Base-by-base conservation (phyloP, 2,329 filamentous ascomycete genomes). In the Stagonosporopsis chrysanthemi region DNA sequence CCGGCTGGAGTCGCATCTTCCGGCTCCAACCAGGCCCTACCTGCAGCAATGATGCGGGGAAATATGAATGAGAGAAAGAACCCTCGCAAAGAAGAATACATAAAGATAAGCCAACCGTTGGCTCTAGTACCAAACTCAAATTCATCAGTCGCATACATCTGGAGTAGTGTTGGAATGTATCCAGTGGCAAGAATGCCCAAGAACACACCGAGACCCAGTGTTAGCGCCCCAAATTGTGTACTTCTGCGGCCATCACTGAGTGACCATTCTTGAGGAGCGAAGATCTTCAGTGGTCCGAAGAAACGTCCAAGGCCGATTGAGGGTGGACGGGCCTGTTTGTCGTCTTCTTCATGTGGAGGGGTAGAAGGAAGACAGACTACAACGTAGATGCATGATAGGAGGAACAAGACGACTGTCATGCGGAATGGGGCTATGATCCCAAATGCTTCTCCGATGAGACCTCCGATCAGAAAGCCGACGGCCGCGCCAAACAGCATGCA, bases 141-240 rank as follows among this genome's bases (percentile, higher is more conserved):
- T 2, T 75, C 69, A 24, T 80, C 75, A 0, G 80, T 81, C 5
- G 78, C 73, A 63, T 80, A 82, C 75, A 82, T 79, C 52, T 82
- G 80, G 0, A 82, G 73, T 11, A 91, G 75, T 0, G 85, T 79
- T 0, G 86, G 85, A 0, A 88, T 87, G 53, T 89, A 91, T 1
- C 86, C 87, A 0, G 88, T 90, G 0, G 88, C 88, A 1, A 90
- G 79, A 68, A 90, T 87, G 0, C 85, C 88, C 0, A 89, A 74
- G 56, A 90, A 91, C 2, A 89, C 86, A 1, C 88, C 88, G 0
- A 80, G 75, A 19, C 86, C 88, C 3, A 91, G 81, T 1, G 90
- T 83, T 3, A 88, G 74, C 0, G 89, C 81, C 1, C 88, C 88
- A 23, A 85, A 85, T 60, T 90, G 85, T 17, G 75, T 84, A 45